A percentile compares a stretch with the other conserved stretches of the same genome.
These are phyloP conservation scores for Xylaria polymorpha DNA, from an alignment of 2,329 filamentous ascomycete genomes.

Conservation along the genomic window DNA sequence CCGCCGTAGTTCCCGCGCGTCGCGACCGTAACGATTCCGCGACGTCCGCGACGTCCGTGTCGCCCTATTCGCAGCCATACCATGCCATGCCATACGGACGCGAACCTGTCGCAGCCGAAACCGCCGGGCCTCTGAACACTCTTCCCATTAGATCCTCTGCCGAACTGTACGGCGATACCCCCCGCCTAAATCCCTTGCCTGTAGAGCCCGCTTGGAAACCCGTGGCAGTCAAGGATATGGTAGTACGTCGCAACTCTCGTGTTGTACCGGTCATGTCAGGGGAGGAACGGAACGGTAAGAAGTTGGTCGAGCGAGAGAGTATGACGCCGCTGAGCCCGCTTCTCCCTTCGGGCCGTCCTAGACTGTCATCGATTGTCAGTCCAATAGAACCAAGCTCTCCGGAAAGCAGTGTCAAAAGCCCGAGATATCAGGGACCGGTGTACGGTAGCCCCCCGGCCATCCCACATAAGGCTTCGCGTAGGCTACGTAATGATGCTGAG, in stretches of 20 bases:
- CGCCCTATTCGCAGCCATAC: constrained; percentile 46
- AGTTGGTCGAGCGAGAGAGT: constrained; percentile 59
- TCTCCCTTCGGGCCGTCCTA: constrained; percentile 25
- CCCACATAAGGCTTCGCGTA: constrained; percentile 44
- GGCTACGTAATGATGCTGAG: constrained; percentile 51
- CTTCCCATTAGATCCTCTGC: constrained; percentile 4
- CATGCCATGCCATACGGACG: constrained; percentile 43
- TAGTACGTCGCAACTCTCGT: constrained; percentile 49
- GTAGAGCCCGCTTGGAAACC: constrained; percentile 47
- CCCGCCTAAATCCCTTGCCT: constrained; percentile 8
- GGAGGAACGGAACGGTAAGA: constrained; percentile 58
- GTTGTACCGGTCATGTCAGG: constrained; percentile 52
- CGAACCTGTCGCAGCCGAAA: constrained; percentile 19
- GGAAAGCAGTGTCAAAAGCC: constrained; percentile 28
- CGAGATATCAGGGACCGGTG: constrained; percentile 31
- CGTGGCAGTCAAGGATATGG: constrained; percentile 7
- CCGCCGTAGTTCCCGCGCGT: constrained; percentile 7
- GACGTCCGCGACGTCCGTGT: constrained; percentile 25
- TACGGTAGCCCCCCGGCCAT: constrained; percentile 40
- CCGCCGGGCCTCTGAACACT: constrained; percentile 4
- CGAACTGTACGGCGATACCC: constrained; percentile 13
- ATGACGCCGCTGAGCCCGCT: constrained; percentile 50
- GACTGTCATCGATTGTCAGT: constrained; percentile 39
- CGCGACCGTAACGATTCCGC: constrained; percentile 32
- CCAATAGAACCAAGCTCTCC: constrained; percentile 42